Conservation (phyloP, 305 asterid genomes). For the Fraxinus velutina region DNA sequence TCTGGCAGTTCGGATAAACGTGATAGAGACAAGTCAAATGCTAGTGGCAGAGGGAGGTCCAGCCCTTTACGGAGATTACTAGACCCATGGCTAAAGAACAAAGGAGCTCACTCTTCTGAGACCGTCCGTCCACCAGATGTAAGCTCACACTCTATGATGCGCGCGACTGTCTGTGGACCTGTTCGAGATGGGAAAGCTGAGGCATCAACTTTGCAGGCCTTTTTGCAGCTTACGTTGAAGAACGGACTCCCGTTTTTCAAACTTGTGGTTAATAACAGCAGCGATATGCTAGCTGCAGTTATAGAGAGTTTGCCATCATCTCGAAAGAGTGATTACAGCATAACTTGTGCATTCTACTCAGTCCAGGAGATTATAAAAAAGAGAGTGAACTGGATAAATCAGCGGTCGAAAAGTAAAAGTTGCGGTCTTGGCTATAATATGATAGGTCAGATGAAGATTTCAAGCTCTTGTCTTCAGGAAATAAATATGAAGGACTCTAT, state of each 20-base stretch:
- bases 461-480: slow-evolving; percentile 29
- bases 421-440: slow-evolving; percentile 53
- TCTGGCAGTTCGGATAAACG: slow-evolving; percentile 27
- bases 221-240: slow-evolving; percentile 60
- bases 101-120: slow-evolving; percentile 42
- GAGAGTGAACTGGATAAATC: slow-evolving; percentile 68
- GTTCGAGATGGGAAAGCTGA: slow-evolving; percentile 35
- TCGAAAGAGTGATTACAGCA: slow-evolving; percentile 43
- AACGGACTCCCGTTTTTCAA: slow-evolving; percentile 72
- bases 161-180: slow-evolving; percentile 23
- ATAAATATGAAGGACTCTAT: slow-evolving; percentile 20
- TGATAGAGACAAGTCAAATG: slow-evolving; percentile 39
- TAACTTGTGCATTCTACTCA: slow-evolving; percentile 66
- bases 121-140: slow-evolving; percentile 28
- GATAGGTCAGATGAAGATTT: slow-evolving; percentile 72
- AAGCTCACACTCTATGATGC: slow-evolving; percentile 26
- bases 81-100: slow-evolving; percentile 66
- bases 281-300: slow-evolving; percentile 73
- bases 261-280: slow-evolving; percentile 64
- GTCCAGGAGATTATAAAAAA: slow-evolving; percentile 69
- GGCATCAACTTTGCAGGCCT: slow-evolving; percentile 42
- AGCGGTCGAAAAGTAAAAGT: slow-evolving; percentile 55
- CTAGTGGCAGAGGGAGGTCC: slow-evolving; percentile 49
- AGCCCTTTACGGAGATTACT: slow-evolving; percentile 87
- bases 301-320: slow-evolving; percentile 47